These are phyloP conservation scores for Hirsutella rhossiliensis DNA, from an alignment of 2,329 filamentous ascomycete species.

Conservation along the genomic window DNA sequence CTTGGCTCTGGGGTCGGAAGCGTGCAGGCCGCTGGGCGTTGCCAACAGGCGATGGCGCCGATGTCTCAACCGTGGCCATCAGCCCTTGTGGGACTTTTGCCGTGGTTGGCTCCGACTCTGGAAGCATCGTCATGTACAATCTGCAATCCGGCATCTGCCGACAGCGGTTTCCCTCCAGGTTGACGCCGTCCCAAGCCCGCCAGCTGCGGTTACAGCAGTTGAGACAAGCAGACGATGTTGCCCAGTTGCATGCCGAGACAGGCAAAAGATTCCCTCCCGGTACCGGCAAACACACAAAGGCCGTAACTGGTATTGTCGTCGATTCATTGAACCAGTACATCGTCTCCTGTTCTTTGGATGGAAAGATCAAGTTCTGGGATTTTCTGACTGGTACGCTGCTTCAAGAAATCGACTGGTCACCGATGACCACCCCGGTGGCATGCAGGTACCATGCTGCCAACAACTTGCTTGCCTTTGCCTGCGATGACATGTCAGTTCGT, in stretches of 20 bases:
- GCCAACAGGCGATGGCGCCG: conserved; percentile 69
- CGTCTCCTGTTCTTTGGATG: conserved; percentile 79
- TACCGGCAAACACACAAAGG: conserved; percentile 64
- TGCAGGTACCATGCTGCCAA: conserved; percentile 73
- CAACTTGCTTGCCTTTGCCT: conserved; percentile 78
- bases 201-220: conserved; percentile 57
- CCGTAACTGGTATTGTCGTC: conserved; percentile 76
- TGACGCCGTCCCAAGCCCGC: conserved; percentile 68
- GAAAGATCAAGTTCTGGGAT: conserved; percentile 96
- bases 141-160: conserved; percentile 84
- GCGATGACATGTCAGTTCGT: conserved; percentile 78
- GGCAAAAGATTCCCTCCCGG: conserved; percentile 32
- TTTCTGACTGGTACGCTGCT: conserved; percentile 72
- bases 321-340: conserved; percentile 82
- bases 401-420: conserved; percentile 72
- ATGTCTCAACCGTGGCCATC: conserved; percentile 77
- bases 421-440: conserved; percentile 60
- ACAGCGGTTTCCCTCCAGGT: conserved; percentile 70
- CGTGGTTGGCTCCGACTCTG: conserved; percentile 70
- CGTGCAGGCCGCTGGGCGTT: conserved; percentile 89
- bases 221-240: conserved; percentile 44
- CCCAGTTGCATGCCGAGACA: conserved; percentile 36
- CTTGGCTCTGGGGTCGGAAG: conserved; percentile 97
- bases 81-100: conserved; percentile 92
- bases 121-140: conserved; percentile 90